Evolutionary conservation across 73 alveolate genomes (phyloP).

Genomic region (Uronychia setigera): DNA sequence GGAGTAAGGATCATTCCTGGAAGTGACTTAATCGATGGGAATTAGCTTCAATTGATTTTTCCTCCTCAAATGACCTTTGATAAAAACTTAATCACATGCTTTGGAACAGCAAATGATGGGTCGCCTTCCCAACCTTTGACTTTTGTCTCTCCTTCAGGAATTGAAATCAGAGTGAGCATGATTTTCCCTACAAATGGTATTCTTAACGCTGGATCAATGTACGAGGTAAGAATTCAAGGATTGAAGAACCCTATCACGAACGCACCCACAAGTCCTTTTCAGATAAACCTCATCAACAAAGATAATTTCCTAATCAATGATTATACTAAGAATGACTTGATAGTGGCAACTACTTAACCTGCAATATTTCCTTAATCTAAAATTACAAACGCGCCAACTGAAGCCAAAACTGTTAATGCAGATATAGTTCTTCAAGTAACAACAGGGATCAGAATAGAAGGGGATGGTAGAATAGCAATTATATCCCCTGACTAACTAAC

Average conservation of each 20-base stretch:
- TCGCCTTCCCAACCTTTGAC: background rate
- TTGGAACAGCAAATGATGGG: conserved; percentile 8
- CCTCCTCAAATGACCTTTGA: conserved; percentile 11
- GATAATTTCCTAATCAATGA: background rate
- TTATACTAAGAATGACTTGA: background rate
- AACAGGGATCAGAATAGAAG: background rate
- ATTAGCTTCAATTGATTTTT: background rate
- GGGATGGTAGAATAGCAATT: background rate
- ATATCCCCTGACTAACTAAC: background rate
- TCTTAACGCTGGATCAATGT: background rate
- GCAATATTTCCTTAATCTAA: background rate
- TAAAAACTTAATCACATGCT: background rate
- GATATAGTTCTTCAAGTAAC: background rate
- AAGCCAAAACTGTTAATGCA: background rate
- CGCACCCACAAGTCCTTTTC: background rate
- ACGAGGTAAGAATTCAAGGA: background rate
- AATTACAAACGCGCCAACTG: background rate
- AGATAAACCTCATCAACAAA: background rate
- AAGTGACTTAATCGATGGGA: conserved; percentile 3
- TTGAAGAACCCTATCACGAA: conserved; percentile 19
- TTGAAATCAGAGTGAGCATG: too few species aligned
- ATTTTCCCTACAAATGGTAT: background rate
- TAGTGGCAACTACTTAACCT: background rate
- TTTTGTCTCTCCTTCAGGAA: background rate
- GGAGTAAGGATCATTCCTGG: background rate